Evolutionary conservation across 371 early-diverging fungal species (phyloP), one percentile per base, ranked within the genome.

Genomic region (Lichtheimia corymbifera): DNA sequence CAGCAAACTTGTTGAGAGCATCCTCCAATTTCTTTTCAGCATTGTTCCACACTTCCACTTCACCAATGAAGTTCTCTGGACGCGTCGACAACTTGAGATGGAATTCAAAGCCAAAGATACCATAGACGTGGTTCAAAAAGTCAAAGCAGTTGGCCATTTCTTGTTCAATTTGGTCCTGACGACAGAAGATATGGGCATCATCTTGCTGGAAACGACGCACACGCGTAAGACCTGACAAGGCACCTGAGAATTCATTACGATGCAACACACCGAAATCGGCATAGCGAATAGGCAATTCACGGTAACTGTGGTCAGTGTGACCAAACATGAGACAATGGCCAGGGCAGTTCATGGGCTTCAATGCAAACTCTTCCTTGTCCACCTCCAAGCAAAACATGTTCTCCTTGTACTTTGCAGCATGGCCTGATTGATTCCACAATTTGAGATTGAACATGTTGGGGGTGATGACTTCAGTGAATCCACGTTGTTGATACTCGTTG

Each of bases 281-380:
- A 59, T 94, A 83, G 42, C 99, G 89, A n/a, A 99, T 66, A 25
- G 99, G 99, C 53, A 99, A 84, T 61, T 99, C 99, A 74, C 94
- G 90, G 78, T 96, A 97, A 47, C 96, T 95, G 54, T 96, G 90
- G 62, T 97, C 96, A 57, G 92, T 86, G 64, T 88, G 84, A 61
- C 82, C 92, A 82, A 99, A 99, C 89, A 99, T 94, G 67, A 99
- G 77, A 83, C 99, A 99, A 76, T 99, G 99, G 43, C 97, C 98
- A 53, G 99, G 99, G 76, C 99, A 99, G 87, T 99, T 99, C 99
- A 99, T 99, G 13, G 99, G 99, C 86, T 99, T 99, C 59, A 99
- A 83, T 1, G 93, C 99, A 80, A 89, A 95, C 58, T 87, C 82
- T 71, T 92, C 94, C 82, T 93, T 93, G 49, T 89, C 88, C 15